Evolutionary conservation across 129 eudicot genomes (phyloP), one percentile per base, ranked within the genome.

Genomic region (Flaveria sonorensis): DNA sequence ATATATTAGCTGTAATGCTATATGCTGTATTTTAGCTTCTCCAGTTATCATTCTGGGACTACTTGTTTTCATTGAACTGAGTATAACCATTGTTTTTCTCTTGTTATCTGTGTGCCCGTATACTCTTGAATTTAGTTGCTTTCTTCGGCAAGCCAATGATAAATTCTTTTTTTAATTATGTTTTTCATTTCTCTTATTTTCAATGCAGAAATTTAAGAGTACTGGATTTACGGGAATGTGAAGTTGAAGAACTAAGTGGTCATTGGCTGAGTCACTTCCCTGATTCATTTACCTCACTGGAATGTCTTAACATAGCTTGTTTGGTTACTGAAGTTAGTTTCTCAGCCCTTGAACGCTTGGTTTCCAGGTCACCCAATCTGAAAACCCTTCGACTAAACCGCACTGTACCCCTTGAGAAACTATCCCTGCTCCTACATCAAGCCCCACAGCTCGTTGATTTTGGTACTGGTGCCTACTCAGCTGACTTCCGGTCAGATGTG

Each of bases 181-280:
- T 78, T 11, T 56, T 45, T 70, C 69, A 2, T 60, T 56, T 21
- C 1, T 63, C 15, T 40, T 2, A 1, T 65, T 71, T 69, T 19
- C 6, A 19, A 36, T 72, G 78, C 88, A 94, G 98, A 81, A 84
- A 89, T 40, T 81, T 94, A 71, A 89, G 85, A 46, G 96, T 85
- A 50, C 83, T 94, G 55, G 97, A 94, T 74, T 85, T 94, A 73
- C 83, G 86, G 11, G 98, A 94, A 68, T 85, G 98, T 77, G 98
- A 94, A 65, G 96, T 94, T 68, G 98, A 91, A 60, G 98, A 91
- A 82, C 79, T 86, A 52, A 87, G 93, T 47, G 97, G 98, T 43
- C 88, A 89, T 78, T 94, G 98, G 98, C 81, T 94, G 52, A 87
- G 93, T 81, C 88, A 89, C 75, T 94, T 94, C 62, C 98, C 98